Percentiles rank a stretch among this genome's conserved stretches.
These are phyloP conservation scores for Pelargonium citronellum DNA, from an alignment of 441 rosid species.

Conservation along the genomic window DNA sequence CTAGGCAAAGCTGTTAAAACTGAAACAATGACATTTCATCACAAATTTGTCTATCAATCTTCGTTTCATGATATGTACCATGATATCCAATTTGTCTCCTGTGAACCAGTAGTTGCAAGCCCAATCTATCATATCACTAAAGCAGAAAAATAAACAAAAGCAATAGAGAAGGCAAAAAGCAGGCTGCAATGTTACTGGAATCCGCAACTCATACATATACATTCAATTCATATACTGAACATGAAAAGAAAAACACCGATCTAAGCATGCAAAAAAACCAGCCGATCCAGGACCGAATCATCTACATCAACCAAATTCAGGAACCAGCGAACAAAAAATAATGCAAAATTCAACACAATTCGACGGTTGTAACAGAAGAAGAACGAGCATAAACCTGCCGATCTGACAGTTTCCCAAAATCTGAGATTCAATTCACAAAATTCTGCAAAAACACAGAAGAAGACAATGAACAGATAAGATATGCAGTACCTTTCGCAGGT, in stretches of 20 bases:
- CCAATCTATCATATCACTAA: neutral
- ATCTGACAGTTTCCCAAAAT: neutral
- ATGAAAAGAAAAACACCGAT: neutral
- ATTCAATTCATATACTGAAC: neutral
- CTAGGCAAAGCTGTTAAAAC: neutral
- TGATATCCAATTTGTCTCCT: neutral
- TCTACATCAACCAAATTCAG: neutral
- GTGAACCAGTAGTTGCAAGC: neutral
- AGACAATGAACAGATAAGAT: neutral
- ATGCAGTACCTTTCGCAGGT: neutral
- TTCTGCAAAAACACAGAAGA: neutral
- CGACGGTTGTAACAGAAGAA: neutral
- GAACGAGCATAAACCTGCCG: no score
- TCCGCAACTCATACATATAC: neutral
- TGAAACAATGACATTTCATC: neutral
- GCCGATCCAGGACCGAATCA: conserved; percentile 20
- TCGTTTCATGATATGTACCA: neutral
- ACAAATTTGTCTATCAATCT: neutral
- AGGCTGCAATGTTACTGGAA: neutral
- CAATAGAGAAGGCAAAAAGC: neutral
- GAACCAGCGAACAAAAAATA: neutral
- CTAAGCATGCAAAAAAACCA: conserved; percentile 2
- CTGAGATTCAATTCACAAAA: neutral
- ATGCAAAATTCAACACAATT: neutral
- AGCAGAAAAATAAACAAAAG: neutral